Evolutionary conservation across 2,329 filamentous ascomycete species (phyloP), one percentile per base, ranked within the genome.

Genomic region (Ceratocystis huliohia): DNA sequence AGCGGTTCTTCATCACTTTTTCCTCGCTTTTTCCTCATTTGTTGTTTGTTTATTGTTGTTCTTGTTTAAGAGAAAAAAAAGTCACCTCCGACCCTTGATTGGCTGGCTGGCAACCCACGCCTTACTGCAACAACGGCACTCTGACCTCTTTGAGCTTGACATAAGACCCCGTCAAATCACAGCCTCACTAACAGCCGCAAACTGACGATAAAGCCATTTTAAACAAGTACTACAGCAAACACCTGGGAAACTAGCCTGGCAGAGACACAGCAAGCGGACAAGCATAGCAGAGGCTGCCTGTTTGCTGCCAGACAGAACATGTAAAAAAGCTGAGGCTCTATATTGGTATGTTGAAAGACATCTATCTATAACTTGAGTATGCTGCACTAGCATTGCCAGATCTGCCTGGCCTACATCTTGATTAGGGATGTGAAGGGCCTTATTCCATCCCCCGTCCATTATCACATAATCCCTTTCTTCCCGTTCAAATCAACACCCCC

Each of bases 191-290:
- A 59, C 28, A 53, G 5, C 48, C 20, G 48, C 20, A 25, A 41
- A 41, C 37, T 41, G 37, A 3, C 37, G 37, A 41, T 13, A 41
- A 41, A 41, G 8, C 8, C 8, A 41, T 13, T 8, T n/a, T 50
- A 56, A 56, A 59, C 53, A 59, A 33, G 53, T 37, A 33, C 53
- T 25, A 59, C 53, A 5, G 3, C 53, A 59, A 59, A 59, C 53
- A 59, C 17, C 37, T 13, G 37, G 10, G 10, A 13, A 41, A 41
- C 37, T 41, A 41, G 37, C 10, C 37, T 41, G 37, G 3, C 10
- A 41, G 37, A 41, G 37, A 41, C 37, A 41, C 37, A 17, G 3
- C 45, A 48, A 20, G 45, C 45, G n/a, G 8, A 17, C 46, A 20
- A 20, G 48, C 48, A 25, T 13, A 25, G 20, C 48, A 20, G 48